phyloP scores from a whole-genome alignment of 2,329 filamentous ascomycete genomes.

The Zymoseptoria crescenta region DNA sequence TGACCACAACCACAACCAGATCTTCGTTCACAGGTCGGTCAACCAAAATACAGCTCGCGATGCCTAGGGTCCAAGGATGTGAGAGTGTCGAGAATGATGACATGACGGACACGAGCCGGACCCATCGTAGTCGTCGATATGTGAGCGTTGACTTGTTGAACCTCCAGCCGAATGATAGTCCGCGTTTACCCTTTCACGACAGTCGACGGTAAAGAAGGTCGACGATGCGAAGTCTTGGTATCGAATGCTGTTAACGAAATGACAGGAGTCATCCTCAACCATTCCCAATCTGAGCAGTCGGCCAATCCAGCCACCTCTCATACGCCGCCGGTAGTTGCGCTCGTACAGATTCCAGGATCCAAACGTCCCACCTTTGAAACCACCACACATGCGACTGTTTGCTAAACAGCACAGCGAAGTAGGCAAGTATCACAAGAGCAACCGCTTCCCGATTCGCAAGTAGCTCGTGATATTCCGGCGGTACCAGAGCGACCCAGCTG shows the following conservation, averaged over 20 bases:
- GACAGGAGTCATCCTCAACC: neutral
- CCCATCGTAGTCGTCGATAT: too few species aligned
- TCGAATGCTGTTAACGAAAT: neutral
- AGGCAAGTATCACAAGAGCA: slow-evolving; percentile 9
- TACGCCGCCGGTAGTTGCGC: slow-evolving; percentile 1
- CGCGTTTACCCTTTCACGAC: too few species aligned
- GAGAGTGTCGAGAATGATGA: too few species aligned
- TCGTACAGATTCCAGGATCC: slow-evolving; percentile 9
- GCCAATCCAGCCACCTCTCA: slow-evolving; percentile 10
- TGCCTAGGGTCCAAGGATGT: too few species aligned
- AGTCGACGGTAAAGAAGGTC: neutral
- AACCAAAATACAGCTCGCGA: too few species aligned
- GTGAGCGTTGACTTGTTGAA: too few species aligned
- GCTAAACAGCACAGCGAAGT: slow-evolving; percentile 10
- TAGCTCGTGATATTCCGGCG: slow-evolving; percentile 6
- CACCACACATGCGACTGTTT: slow-evolving; percentile 8
- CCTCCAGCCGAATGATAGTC: too few species aligned
- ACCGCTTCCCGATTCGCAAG: slow-evolving; percentile 4
- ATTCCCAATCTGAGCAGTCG: neutral
- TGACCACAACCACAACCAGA: neutral
- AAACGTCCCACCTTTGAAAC: slow-evolving; percentile 8
- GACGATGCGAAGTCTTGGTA: neutral
- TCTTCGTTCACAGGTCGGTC: too few species aligned
- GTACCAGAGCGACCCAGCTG: slow-evolving; percentile 5
- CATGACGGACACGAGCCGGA: too few species aligned